Evolutionary conservation across 495 filamentous ascomycete genomes (phyloP).

Genomic region (Thermothielavioides terrestris): DNA sequence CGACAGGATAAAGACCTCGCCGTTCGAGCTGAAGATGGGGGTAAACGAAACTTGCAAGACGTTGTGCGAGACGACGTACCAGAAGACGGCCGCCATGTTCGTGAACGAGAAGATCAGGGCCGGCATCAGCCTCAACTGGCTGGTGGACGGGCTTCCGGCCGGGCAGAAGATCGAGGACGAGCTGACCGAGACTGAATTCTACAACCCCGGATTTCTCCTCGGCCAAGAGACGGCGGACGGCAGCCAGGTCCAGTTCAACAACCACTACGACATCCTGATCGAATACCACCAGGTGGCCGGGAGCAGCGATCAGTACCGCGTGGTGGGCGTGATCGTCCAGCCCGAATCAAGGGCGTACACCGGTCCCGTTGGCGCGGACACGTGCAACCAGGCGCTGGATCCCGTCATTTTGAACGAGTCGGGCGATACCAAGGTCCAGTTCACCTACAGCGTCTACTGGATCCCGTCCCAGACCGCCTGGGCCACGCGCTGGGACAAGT

Average conservation of each 20-base stretch:
- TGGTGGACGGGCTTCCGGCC: conserved; percentile 87
- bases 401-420: conserved; percentile 55
- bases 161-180: conserved; percentile 68
- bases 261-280: conserved; percentile 89
- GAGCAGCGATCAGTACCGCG: conserved; percentile 55
- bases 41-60: conserved; percentile 78
- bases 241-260: conserved; percentile 60
- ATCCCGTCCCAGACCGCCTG: conserved; percentile 67
- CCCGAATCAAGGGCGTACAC: conserved; percentile 62
- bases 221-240: conserved; percentile 46
- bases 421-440: conserved; percentile 60
- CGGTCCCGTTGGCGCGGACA: conserved; percentile 45
- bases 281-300: conserved; percentile 75
- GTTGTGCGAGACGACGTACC: conserved; percentile 61
- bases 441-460: conserved; percentile 91
- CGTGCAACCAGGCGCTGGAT: conserved; percentile 48
- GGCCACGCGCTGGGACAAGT: conserved; percentile 97
- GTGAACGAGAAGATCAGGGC: conserved; percentile 73
- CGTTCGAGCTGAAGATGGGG: conserved; percentile 77
- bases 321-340: conserved; percentile 84
- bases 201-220: conserved; percentile 80
- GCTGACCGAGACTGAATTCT: conserved; percentile 65
- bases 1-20: conserved; percentile 87
- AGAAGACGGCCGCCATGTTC: conserved; percentile 60
- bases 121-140: conserved; percentile 86